Base-by-base conservation (phyloP, 768 basidiomycete species). In the Mycena filopes region DNA sequence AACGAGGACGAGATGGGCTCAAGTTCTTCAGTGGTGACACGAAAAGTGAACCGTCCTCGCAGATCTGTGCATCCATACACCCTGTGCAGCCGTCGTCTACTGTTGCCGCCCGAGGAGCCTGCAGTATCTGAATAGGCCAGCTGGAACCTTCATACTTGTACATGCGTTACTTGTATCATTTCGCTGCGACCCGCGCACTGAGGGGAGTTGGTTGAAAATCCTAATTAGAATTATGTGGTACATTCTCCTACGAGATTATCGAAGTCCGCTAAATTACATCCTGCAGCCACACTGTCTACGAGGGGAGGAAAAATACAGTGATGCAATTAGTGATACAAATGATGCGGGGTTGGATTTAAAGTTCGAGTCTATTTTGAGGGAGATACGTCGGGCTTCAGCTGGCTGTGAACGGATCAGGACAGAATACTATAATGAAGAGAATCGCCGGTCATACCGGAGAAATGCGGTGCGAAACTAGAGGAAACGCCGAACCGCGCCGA, bases 341-440 rank as follows among this genome's bases (percentile, higher is more conserved):
- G n/a, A n/a, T n/a, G 36, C 4, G 36, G 12, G 31, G 31, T 33
- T 33, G 7, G 31, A 33, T 6, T 36, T 3, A 36, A 36, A 11
- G 36, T 36, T 26, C 6, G 26, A 25, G 29, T 18, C 31, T 46
- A 7, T 46, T 16, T 36, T 55, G 43, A 31, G 41, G 29, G 13
- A 9, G 40, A 18, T 36, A 15, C 1, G 33, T 46, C 9, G 12
- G 36, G 11, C 47, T 47, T 2, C 33, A 21, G 23, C 2, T 18
- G 59, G 41, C 53, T 55, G 47, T 55, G 61, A 21, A 23, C 61
- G 61, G 61, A 63, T 63, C 61, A 63, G 61, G 18, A 26, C 20
- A 25, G 42, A n/a, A 36, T 54, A 21, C 36, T 16, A 41, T 38
- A 55, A 55, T 55, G 38, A 47, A 60, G 41, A 31, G 9, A 55